Evolutionary conservation across 2,329 filamentous ascomycete genomes (phyloP), one percentile per base, ranked within the genome.

Genomic region (Annulohypoxylon truncatum): DNA sequence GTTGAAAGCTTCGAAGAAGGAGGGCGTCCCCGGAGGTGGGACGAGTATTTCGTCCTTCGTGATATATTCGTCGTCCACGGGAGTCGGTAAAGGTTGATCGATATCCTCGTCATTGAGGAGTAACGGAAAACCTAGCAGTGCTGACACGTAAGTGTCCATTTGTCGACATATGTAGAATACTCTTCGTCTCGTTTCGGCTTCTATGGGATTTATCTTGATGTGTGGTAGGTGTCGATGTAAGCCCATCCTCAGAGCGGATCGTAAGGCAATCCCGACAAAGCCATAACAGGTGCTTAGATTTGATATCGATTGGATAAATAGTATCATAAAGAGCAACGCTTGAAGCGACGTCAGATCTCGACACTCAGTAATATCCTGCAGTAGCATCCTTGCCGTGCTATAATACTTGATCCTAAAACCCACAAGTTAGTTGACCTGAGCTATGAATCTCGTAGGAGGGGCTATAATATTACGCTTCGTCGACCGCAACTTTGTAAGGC

Each of bases 231-330:
- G 87, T 55, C 92, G 89, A 76, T 96, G 92, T 24, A 95, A 82
- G 6, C 92, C 92, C 79, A 95, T 89, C 26, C 92, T 87, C 31
- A 95, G 79, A n/a, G 91, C 89, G 5, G 91, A 90, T 53, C 92
- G 87, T 51, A 94, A 81, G 1, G 91, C 92, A 72, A 95, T 91
- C 5, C 92, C 92, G 50, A 95, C 85, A 71, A 93, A 94, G 0
- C 91, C 88, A 77, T 95, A 95, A 75, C 92, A 95, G 8, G 89
- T 91, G 74, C 89, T 92, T 28, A 95, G 81, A 74, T 93, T 92
- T 8, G 92, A 91, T 1, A 92, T 92, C 2, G 90, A 89, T 74
- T 96, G 92, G 0, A 95, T 83, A 74, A 94, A 96, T 2, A 95
- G 81, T 51, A 94, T 91, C 85, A 94, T 92, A 76, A 93, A 94